Base-by-base conservation (phyloP, 495 filamentous ascomycete species). In the Bacidia rubella region DNA sequence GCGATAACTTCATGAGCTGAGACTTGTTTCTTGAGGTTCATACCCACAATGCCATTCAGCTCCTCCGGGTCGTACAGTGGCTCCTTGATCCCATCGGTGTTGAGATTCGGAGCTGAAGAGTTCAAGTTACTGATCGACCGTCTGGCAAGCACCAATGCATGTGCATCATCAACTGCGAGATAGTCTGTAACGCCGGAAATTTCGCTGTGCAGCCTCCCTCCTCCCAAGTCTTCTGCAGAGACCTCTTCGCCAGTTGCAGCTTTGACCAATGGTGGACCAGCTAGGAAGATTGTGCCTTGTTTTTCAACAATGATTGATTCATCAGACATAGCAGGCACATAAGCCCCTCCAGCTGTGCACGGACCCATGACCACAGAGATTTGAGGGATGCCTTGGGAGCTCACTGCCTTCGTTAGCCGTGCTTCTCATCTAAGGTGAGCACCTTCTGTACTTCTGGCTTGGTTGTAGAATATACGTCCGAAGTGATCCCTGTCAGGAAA, bases 391-490 rank as follows among this genome's bases (percentile, higher is more conserved):
- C 87, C 85, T 20, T 79, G 65, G 7, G 86, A 76, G 51, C 76
- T 81, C 85, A 90, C 71, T 73, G 41, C 1, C 19, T 10, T 5
- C 11, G 20, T 54, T 42, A 44, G 49, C 41, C 7, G 24, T 38
- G 43, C 25, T 24, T 22, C 22, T 17, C 29, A 22, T 2, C 9
- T 48, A 42, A 22, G 39, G 11, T 19, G 2, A 0, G 17, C 10
- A 15, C 1, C 17, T 2, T n/a, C 22, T 63, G 61, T 73, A 80
- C 80, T 96, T 57, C 87, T 74, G n/a, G 92, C 93, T 67, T 98
- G 92, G 70, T 98, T 97, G 72, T 84, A 98, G 74, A 98, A 98
- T 58, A 97, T 95, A 51, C 93, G 84, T 26, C 92, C 92, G 61
- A 98, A 97, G 64, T 97, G 90, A 12, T 96, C 87, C 32, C 80